Conservation (phyloP, 495 filamentous ascomycete genomes). For the Trichoderma parareesei region DNA sequence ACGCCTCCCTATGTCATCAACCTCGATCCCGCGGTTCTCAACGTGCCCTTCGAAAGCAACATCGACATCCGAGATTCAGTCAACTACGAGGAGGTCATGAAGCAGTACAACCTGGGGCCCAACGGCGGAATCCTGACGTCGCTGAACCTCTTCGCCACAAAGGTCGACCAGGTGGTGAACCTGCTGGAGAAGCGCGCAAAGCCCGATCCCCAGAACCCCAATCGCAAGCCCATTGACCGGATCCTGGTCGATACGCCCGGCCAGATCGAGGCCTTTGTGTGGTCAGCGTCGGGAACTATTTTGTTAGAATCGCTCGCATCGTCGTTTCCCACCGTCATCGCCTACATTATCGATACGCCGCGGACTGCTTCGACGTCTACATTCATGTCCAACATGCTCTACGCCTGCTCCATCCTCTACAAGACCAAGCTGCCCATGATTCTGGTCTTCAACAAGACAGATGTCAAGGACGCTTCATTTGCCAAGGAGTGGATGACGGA, state of each 20-base stretch:
- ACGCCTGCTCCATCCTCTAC: constrained; percentile 95
- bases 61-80: constrained; percentile 98
- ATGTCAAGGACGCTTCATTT: constrained; percentile 82
- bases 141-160: constrained; percentile 92
- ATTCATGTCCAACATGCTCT: constrained; percentile 99
- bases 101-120: constrained; percentile 93
- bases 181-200: constrained; percentile 80
- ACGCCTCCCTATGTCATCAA: constrained; percentile 88
- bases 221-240: constrained; percentile 60
- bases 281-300: constrained; percentile 89
- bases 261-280: constrained; percentile 98
- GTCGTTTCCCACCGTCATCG: constrained; percentile 90
- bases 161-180: constrained; percentile 86
- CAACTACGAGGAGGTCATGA: constrained; percentile 99
- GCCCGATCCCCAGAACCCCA: constrained; percentile 52
- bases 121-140: constrained; percentile 98
- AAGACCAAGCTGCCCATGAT: constrained; percentile 99
- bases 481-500: constrained; percentile 99
- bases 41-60: constrained; percentile 95
- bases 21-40: constrained; percentile 88
- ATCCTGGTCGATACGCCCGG: constrained; percentile 93
- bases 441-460: constrained; percentile 96
- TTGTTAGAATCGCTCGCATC: constrained; percentile 89
- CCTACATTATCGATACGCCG: constrained; percentile 95
- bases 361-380: constrained; percentile 85